These are phyloP conservation scores for Penicillium flavigenum DNA, from an alignment of 495 filamentous ascomycete species.

Conservation along the genomic window DNA sequence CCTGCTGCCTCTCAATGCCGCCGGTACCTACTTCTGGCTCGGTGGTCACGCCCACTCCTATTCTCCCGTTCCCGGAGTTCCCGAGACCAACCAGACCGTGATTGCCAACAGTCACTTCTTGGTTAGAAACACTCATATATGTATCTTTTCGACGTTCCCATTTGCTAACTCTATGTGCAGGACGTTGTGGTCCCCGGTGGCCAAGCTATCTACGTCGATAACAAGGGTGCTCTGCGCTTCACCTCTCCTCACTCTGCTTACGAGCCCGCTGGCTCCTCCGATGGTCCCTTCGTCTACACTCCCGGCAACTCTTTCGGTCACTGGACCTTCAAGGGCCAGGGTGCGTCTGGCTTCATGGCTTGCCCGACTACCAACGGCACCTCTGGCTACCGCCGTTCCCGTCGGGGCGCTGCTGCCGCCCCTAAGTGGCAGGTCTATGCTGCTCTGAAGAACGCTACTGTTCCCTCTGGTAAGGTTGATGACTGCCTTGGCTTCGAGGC, in stretches of 20 bases:
- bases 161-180: constrained; percentile 20
- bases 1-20: constrained; percentile 32
- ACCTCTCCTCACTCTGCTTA: constrained; percentile 55
- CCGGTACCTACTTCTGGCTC: constrained; percentile 34
- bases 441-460: constrained; percentile 33
- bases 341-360: constrained; percentile 38
- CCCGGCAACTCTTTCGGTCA: constrained; percentile 22
- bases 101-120: constrained; percentile 26
- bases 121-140: constrained; percentile 8
- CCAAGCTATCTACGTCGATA: constrained; percentile 57
- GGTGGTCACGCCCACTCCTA: constrained; percentile 32
- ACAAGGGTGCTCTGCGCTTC: constrained; percentile 53
- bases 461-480: constrained; percentile 31
- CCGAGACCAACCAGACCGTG: constrained; percentile 36
- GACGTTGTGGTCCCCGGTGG: constrained; percentile 60
- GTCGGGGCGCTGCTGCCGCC: constrained; percentile 13
- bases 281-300: constrained; percentile 41
- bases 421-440: constrained; percentile 40
- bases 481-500: constrained; percentile 39
- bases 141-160: neutral
- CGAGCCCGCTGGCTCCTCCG: constrained; percentile 50
- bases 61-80: constrained; percentile 27
- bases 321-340: constrained; percentile 29
- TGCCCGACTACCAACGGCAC: constrained; percentile 28
- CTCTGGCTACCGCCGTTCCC: constrained; percentile 8